Evolutionary conservation across 805 yeast species (phyloP), one percentile per base, ranked within the genome.

Genomic region (Saccharomycopsis malanga): DNA sequence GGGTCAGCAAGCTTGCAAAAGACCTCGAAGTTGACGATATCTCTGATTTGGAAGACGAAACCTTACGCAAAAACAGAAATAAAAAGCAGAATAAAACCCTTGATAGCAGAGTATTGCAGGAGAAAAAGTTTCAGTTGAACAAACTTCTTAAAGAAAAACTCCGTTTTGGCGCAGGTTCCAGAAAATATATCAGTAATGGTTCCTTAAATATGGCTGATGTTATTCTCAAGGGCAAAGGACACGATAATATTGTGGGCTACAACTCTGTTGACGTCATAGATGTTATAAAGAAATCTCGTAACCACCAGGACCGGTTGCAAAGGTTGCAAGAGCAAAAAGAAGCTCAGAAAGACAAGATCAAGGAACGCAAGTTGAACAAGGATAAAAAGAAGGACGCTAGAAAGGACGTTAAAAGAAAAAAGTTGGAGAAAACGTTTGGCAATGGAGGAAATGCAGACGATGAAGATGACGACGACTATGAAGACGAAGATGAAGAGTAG

Each of bases 1-100:
- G 98, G 97, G 69, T 88, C 50, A 74, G 77, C 50, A 79, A 87
- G 59, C 97, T 96, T 0, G 98, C 98, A 0, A 93, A 84, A 45
- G 98, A 93, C 43, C 70, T 93, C 47, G 98, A 95, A 6, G 65
- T 89, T 34, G 96, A 85, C 30, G 71, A 80, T 43, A 64, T 79
- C 45, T 69, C 75, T 39, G 89, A 82, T 48, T 66, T 83, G 38
- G 88, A 81, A 51, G 89, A 81, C 54, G 87, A 80, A 53, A 70
- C 76, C 37, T 64, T 84, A 44, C 76, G 76, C 53, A 79, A 79
- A 58, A 81, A 77, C 58, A 74, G 85, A 56, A 71, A 71, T 48
- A 74, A 75, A 56, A 76, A 71, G 54, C 70, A 70, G 52, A 72
- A 67, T 45, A 76, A 75, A 57, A 70, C 77, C 45, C 59, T 83